Base-by-base conservation (phyloP, 441 rosid species). In the Gossypium lobatum region DNA sequence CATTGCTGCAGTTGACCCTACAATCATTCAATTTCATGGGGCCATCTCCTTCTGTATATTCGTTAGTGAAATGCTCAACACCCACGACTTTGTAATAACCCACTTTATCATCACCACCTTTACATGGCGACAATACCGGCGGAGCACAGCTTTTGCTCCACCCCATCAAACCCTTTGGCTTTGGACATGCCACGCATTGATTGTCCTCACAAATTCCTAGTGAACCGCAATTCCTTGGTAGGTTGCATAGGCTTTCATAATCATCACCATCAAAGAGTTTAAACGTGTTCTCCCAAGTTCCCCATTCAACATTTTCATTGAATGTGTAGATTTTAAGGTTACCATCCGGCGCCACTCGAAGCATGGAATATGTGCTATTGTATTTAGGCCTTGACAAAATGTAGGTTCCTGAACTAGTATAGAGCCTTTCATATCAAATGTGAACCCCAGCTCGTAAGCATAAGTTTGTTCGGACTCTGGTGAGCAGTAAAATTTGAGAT, bases 151-250 rank as follows among this genome's bases (percentile, higher is more conserved):
- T 71, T 74, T 82, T 80, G 76, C 84, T 89, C 92, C 90, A 89
- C 2, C 96, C 91, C 53, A 79, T 31, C 7, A 85, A 67, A 2
- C 88, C 91, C 20, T 63, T 75, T 50, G 86, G 75, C 2, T 45
- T 74, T 10, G 91, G 87, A 70, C 90, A 91, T 6, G 88, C 92
- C 34, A 86, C 87, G 10, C 92, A 89, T 74, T 87, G 89, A 54
- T 79, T 81, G 45, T 83, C 82, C 20, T 83, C 80, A 50, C 94
- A 85, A 3, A 88, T 34, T 11, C 90, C 89, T 28, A 87, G 86
- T 1, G 46, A 64, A 6, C 91, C 78, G 67, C 97, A 88, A 59
- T 78, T 77, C 52, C 64, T 81, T 0, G 89, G 88, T 55, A 89
- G 74, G 14, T 88, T 85, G 73, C 91, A 93, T 72, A 84, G 83